A percentile compares a stretch with the other conserved stretches of the same genome.
Evolutionary conservation across 2,329 filamentous ascomycete species (phyloP).

Genomic region (Cryphonectria carpinicola): DNA sequence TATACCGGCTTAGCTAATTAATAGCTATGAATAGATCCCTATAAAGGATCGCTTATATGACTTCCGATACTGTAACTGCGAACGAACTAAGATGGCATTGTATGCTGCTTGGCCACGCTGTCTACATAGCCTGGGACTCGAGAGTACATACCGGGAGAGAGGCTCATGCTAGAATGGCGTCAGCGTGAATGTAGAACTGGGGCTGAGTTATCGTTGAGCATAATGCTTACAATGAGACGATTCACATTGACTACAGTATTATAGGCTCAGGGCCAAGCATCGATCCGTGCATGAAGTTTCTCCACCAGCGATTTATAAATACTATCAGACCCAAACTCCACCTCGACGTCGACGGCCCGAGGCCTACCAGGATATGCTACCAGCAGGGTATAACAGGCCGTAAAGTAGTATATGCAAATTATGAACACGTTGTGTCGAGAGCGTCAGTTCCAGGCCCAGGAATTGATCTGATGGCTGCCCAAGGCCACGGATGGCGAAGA

Average conservation of each 20-base stretch:
- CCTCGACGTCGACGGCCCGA: neutral
- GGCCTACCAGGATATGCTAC: neutral
- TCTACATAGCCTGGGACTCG: neutral
- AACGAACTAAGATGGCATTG: neutral
- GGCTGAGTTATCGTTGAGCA: neutral
- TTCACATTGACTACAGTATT: neutral
- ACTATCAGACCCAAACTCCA: neutral
- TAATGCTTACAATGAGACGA: neutral
- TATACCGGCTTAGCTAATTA: neutral
- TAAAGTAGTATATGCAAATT: neutral
- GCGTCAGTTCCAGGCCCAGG: neutral
- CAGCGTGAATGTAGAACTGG: neutral
- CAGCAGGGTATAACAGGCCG: neutral
- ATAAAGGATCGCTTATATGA: neutral
- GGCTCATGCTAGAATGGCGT: neutral
- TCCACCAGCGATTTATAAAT: neutral
- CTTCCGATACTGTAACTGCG: neutral
- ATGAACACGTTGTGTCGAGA: neutral
- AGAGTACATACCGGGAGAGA: neutral
- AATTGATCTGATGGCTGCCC: too few relatives aligned
- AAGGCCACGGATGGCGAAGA: too few relatives aligned
- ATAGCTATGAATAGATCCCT: neutral
- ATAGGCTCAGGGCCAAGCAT: neutral
- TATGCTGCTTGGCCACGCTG: neutral
- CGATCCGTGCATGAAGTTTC: neutral